phyloP scores from a whole-genome alignment of 2,329 filamentous ascomycete species.

The Cordyceps sp. region DNA sequence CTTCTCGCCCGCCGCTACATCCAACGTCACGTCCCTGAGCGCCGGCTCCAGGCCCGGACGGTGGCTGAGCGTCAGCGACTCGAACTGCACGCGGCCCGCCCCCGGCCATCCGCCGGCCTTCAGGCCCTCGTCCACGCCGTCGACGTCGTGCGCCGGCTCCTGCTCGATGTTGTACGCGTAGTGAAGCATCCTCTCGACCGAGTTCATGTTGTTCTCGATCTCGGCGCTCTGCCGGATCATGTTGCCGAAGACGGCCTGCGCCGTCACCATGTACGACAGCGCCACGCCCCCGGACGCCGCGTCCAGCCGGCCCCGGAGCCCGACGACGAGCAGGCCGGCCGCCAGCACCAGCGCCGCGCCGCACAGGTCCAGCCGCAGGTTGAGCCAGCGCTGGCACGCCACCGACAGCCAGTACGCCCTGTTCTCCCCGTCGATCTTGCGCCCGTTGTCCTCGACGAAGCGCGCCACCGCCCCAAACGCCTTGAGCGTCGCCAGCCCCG shows the following conservation, averaged over 20 bases:
- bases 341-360: constrained; percentile 75
- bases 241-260: constrained; percentile 87
- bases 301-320: constrained; percentile 68
- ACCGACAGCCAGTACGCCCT: constrained; percentile 90
- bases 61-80: constrained; percentile 66
- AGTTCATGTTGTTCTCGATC: constrained; percentile 97
- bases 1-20: constrained; percentile 58
- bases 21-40: constrained; percentile 52
- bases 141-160: constrained; percentile 64
- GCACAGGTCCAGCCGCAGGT: constrained; percentile 67
- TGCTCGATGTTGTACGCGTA: constrained; percentile 79
- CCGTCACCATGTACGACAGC: constrained; percentile 82
- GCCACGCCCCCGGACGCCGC: constrained; percentile 80
- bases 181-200: constrained; percentile 79
- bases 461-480: constrained; percentile 71
- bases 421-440: constrained; percentile 79
- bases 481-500: constrained; percentile 68
- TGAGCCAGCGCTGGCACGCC: constrained; percentile 88
- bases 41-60: constrained; percentile 56
- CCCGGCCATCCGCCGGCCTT: constrained; percentile 67
- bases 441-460: constrained; percentile 54
- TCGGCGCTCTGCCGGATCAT: constrained; percentile 87
- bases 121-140: too few species aligned
- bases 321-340: constrained; percentile 80
- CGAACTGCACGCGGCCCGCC: constrained; percentile 63